These are phyloP conservation scores for Aspergillus asperescens DNA, from an alignment of 495 filamentous ascomycete genomes.

Conservation along the genomic window DNA sequence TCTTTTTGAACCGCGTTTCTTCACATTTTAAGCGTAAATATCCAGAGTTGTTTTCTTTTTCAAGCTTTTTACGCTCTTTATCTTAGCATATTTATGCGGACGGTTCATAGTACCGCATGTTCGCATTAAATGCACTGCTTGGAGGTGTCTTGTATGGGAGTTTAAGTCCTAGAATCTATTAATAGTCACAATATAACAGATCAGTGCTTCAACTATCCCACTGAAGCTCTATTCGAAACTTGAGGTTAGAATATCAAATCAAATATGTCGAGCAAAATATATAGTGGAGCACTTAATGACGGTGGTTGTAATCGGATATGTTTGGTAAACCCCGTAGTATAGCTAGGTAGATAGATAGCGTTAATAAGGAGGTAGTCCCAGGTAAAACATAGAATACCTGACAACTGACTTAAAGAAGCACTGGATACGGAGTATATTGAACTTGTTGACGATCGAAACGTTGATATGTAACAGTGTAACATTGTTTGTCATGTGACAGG, in stretches of 20 bases:
- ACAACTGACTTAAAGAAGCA: neutral
- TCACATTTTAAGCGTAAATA: neutral
- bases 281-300: too few species aligned
- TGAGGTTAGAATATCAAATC: too few species aligned
- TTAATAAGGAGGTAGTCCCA: neutral
- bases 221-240: too few species aligned
- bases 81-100: neutral
- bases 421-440: too few species aligned
- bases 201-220: too few species aligned
- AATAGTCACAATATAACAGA: neutral
- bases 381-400: neutral
- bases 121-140: neutral
- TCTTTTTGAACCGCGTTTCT: neutral
- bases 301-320: too few species aligned
- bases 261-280: too few species aligned
- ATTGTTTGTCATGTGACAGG: slow-evolving; percentile 5
- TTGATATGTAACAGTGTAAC: too few species aligned
- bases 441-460: too few species aligned
- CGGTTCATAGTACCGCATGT: neutral
- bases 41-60: neutral
- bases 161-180: neutral
- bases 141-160: neutral
- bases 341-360: too few species aligned
- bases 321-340: too few species aligned
- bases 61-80: neutral